Percentiles rank a stretch among this genome's conserved stretches.
phyloP scores from a whole-genome alignment of 169 alveolate species.

The Plasmodium inui region DNA sequence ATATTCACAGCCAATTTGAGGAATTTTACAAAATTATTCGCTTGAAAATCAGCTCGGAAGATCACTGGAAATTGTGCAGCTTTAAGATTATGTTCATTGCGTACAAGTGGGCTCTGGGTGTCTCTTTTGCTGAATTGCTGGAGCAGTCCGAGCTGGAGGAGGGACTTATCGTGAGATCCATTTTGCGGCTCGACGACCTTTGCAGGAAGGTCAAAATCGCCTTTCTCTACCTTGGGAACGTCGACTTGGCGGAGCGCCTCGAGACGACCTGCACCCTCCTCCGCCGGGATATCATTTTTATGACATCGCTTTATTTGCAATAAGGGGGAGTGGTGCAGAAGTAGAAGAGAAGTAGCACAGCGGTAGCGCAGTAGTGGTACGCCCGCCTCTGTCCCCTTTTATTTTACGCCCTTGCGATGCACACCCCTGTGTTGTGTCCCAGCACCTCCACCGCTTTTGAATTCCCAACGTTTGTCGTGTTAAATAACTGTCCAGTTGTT shows the following conservation, averaged over 20 bases:
- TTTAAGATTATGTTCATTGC: slow-evolving; percentile 73
- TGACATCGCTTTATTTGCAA: slow-evolving; percentile 93
- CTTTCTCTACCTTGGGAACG: slow-evolving; percentile 91
- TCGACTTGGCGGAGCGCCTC: slow-evolving; percentile 84
- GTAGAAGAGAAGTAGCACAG: background rate
- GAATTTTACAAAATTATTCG: slow-evolving; percentile 75
- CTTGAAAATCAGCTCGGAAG: slow-evolving; percentile 79
- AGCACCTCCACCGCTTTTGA: background rate
- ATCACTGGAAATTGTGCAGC: slow-evolving; percentile 79
- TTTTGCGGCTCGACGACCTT: slow-evolving; percentile 92
- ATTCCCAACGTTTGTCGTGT: background rate
- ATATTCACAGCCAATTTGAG: slow-evolving; percentile 78
- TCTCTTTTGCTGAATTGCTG: slow-evolving; percentile 84
- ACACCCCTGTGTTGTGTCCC: background rate
- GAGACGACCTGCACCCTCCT: slow-evolving; percentile 88
- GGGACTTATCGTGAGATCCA: slow-evolving; percentile 94
- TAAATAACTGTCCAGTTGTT: background rate
- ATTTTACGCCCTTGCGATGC: background rate
- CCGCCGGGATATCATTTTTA: slow-evolving; percentile 94
- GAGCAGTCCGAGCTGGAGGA: slow-evolving; percentile 89
- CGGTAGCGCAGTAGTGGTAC: background rate
- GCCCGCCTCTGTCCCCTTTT: background rate
- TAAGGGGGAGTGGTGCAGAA: background rate
- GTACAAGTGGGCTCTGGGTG: slow-evolving; percentile 86
- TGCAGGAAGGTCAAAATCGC: slow-evolving; percentile 89